Conservation (phyloP, 495 filamentous ascomycete species). For the Talaromyces adpressus region DNA sequence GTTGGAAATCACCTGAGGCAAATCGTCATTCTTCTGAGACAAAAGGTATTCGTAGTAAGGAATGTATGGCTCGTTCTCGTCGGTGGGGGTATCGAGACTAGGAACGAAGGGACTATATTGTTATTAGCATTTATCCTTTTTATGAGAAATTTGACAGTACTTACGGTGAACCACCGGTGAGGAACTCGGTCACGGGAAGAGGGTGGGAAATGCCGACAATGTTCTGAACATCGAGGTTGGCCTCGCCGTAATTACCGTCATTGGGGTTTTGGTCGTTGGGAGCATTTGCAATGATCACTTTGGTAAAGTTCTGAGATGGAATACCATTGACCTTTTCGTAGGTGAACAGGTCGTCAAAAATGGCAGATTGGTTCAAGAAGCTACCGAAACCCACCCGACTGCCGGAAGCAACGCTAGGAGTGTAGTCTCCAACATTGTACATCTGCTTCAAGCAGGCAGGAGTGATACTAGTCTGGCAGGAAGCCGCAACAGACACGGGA, state of each 20-base stretch:
- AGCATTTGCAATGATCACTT: slow-evolving; percentile 48
- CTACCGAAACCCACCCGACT: slow-evolving; percentile 50
- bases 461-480: slow-evolving; percentile 47
- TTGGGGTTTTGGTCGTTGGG: slow-evolving; percentile 39
- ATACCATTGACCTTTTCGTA: slow-evolving; percentile 28
- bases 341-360: slow-evolving; percentile 26
- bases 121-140: not conserved
- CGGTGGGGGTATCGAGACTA: slow-evolving; percentile 49
- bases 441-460: slow-evolving; percentile 52
- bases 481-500: slow-evolving; percentile 15
- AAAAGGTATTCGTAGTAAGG: slow-evolving; percentile 60
- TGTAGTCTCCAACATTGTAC: slow-evolving; percentile 51
- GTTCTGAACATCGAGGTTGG: slow-evolving; percentile 65
- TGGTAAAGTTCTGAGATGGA: slow-evolving; percentile 47
- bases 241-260: slow-evolving; percentile 41
- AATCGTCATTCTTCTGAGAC: slow-evolving; percentile 35
- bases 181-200: slow-evolving; percentile 52
- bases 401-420: slow-evolving; percentile 33
- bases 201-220: slow-evolving; percentile 48
- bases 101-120: slow-evolving; percentile 43
- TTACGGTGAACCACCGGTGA: slow-evolving; percentile 50
- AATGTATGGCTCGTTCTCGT: slow-evolving; percentile 72
- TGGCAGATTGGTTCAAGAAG: slow-evolving; percentile 44
- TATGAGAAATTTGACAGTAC: slow-evolving; percentile 1
- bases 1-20: slow-evolving; percentile 71